phyloP scores from a whole-genome alignment of 1,284 basidiomycete species.

The Moesziomyces parantarcticus region DNA sequence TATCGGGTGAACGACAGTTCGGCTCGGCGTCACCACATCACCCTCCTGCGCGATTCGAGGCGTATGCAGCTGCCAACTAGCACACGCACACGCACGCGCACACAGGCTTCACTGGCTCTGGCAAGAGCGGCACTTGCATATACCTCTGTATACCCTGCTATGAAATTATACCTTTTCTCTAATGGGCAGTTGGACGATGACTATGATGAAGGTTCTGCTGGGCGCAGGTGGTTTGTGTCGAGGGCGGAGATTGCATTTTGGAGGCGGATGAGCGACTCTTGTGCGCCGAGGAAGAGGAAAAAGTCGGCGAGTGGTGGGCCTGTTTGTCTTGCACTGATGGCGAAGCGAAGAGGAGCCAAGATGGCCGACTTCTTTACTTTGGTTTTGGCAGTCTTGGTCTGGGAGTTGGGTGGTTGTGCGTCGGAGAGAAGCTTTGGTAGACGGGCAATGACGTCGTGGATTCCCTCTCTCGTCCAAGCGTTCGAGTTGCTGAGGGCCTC shows the following conservation, averaged over 20 bases:
- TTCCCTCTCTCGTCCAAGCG: slow-evolving; percentile 16
- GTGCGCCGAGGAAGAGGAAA: slow-evolving; percentile 29
- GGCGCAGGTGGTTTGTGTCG: not conserved
- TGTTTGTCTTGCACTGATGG: slow-evolving; percentile 22
- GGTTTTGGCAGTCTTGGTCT: slow-evolving; percentile 3
- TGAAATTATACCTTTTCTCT: too few relatives aligned
- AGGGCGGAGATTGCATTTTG: slow-evolving; percentile 11
- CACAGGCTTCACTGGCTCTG: too few relatives aligned
- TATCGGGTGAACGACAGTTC: not conserved
- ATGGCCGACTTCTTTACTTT: slow-evolving; percentile 42
- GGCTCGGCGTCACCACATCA: not conserved
- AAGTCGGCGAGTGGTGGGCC: slow-evolving; percentile 44
- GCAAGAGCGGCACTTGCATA: not conserved
- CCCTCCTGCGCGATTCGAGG: slow-evolving; percentile 19
- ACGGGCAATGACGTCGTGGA: slow-evolving; percentile 19
- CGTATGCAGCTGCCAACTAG: not conserved
- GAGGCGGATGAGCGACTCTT: slow-evolving; percentile 12
- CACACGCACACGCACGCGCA: too few relatives aligned
- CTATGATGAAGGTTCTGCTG: not conserved
- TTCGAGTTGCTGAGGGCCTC: not conserved
- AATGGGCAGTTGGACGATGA: too few relatives aligned
- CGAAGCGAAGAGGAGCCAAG: slow-evolving; percentile 40
- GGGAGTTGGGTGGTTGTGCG: not conserved
- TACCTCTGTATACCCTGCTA: slow-evolving; percentile 6
- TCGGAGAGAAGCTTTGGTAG: slow-evolving; percentile 19